phyloP scores from a whole-genome alignment of 164 flowering plant genomes.

The Cinnamomum chago region DNA sequence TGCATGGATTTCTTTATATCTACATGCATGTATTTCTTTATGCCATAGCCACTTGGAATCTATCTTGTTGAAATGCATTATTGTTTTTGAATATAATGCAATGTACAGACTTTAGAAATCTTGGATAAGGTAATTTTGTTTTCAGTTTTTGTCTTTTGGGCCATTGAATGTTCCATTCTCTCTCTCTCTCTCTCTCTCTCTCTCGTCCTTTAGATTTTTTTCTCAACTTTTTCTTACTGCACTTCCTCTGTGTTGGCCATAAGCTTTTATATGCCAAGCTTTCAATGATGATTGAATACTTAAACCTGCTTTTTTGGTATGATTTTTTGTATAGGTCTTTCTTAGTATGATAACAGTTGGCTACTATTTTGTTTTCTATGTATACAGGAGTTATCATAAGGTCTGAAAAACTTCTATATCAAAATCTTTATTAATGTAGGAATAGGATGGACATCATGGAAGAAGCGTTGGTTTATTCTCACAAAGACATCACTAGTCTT shows the following conservation, averaged over 20 bases:
- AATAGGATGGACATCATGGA: constrained; percentile 99
- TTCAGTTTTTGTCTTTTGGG: too few species aligned
- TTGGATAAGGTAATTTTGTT: too few species aligned
- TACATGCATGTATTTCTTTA: too few species aligned
- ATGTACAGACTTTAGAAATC: too few species aligned
- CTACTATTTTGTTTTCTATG: not conserved
- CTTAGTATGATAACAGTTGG: not conserved
- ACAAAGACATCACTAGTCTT: constrained; percentile 89
- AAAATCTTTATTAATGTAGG: constrained; percentile 29
- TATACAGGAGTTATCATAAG: not conserved
- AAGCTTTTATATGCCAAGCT: not conserved
- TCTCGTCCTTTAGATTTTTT: too few species aligned
- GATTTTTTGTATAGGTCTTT: too few species aligned
- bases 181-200: not conserved
- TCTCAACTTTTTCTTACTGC: not conserved
- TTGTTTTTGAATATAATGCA: too few species aligned
- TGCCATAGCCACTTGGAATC: too few species aligned
- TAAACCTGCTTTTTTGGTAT: not conserved
- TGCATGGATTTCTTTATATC: too few species aligned
- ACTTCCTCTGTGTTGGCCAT: not conserved
- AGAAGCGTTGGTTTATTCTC: constrained; percentile 95
- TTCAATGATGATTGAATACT: not conserved
- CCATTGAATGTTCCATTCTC: not conserved
- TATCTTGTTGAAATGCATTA: too few species aligned
- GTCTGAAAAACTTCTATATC: not conserved